phyloP scores from a whole-genome alignment of 2,329 filamentous ascomycete species.

The Metarhizium anisopliae region DNA sequence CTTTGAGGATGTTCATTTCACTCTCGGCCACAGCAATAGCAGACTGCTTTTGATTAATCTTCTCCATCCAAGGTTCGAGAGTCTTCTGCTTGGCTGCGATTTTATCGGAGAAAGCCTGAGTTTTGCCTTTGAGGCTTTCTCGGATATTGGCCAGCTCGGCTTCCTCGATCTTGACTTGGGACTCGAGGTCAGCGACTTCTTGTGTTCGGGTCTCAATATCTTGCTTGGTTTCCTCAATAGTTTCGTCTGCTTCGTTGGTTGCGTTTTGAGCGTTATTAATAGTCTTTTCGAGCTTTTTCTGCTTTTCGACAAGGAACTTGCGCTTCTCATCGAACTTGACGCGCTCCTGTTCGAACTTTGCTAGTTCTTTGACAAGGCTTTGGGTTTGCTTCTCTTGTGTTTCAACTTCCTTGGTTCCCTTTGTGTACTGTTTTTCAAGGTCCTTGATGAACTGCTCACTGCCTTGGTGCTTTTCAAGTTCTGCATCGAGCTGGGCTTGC shows the following conservation, averaged over 20 bases:
- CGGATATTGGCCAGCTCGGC: conserved; percentile 74
- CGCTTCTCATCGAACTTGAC: conserved; percentile 98
- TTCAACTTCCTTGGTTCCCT: conserved; percentile 76
- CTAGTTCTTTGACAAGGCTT: conserved; percentile 71
- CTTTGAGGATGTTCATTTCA: conserved; percentile 82
- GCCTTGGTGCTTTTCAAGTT: conserved; percentile 86
- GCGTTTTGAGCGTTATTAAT: conserved; percentile 69
- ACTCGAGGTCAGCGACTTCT: conserved; percentile 71
- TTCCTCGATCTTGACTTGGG: conserved; percentile 69
- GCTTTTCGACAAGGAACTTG: conserved; percentile 85
- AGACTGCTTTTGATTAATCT: conserved; percentile 93
- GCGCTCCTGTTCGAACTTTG: conserved; percentile 89
- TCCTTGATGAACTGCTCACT: conserved; percentile 85
- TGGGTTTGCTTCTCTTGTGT: conserved; percentile 75
- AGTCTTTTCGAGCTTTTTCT: conserved; percentile 89
- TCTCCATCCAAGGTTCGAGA: conserved; percentile 92
- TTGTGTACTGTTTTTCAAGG: conserved; percentile 75
- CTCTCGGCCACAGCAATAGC: conserved; percentile 90
- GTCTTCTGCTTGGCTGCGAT: conserved; percentile 90
- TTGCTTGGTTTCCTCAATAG: conserved; percentile 66
- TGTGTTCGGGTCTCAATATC: conserved; percentile 69
- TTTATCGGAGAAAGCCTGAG: conserved; percentile 85
- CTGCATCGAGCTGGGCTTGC: conserved; percentile 75
- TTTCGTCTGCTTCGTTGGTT: conserved; percentile 63
- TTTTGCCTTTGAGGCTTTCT: conserved; percentile 87